Percentiles rank a stretch among this genome's conserved stretches.
Evolutionary conservation across 805 yeast genomes (phyloP).

Genomic region (Kockiozyma suomiensis): DNA sequence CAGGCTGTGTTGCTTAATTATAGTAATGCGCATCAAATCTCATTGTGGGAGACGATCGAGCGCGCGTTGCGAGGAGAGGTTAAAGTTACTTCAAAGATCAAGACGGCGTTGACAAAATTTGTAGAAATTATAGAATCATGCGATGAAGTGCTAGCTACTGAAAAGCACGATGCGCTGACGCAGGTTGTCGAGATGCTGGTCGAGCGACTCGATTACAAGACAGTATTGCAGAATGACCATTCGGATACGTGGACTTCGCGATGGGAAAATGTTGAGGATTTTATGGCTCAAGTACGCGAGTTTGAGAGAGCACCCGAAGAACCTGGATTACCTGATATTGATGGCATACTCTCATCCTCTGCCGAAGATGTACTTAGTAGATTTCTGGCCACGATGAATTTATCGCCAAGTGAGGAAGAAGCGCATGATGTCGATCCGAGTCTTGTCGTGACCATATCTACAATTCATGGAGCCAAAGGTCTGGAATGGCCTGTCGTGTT

Average conservation of each 20-base stretch:
- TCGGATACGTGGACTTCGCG: constrained; percentile 26
- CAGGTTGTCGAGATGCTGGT: constrained; percentile 13
- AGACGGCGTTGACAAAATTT: constrained; percentile 5
- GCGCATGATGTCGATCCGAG: constrained; percentile 17
- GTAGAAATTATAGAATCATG: constrained; percentile 19
- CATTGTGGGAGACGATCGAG: constrained; percentile 27
- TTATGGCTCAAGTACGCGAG: constrained; percentile 13
- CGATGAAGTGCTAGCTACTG: constrained; percentile 3
- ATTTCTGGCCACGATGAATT: constrained; percentile 27
- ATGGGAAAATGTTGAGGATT: constrained; percentile 34
- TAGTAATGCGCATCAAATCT: constrained; percentile 16
- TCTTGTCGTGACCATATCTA: constrained; percentile 57
- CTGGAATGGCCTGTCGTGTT: constrained; percentile 94
- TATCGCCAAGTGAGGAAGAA: constrained; percentile 25
- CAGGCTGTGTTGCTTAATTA: constrained; percentile 42
- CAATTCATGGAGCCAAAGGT: constrained; percentile 92
- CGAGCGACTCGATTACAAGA: constrained; percentile 18
- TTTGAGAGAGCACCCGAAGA: constrained; percentile 7
- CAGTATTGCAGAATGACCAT: constrained; percentile 14
- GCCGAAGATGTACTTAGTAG: constrained; percentile 12
- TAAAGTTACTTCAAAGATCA: constrained; percentile 5
- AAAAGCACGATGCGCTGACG: constrained; percentile 4
- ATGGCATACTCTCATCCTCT: constrained; percentile 1
- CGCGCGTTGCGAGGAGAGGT: constrained; percentile 20
- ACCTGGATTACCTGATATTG: constrained; percentile 20